A percentile compares a stretch with the other conserved stretches of the same genome.
These are phyloP conservation scores for Wallacemonas sp. DNA, from an alignment of 208 protist genomes.

Conservation along the genomic window DNA sequence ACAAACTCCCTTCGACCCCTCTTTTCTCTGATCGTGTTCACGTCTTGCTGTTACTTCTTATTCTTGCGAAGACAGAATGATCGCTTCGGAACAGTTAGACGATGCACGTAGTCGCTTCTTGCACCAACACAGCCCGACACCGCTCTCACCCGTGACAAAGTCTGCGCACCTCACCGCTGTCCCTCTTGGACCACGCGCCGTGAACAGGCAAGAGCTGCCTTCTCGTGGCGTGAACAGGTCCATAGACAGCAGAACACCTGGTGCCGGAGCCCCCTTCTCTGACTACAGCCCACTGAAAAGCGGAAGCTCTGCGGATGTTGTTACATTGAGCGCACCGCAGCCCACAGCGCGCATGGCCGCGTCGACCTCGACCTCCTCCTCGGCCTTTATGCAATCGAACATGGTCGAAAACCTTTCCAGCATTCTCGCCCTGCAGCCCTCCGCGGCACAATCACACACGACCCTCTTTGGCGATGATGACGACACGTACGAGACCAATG, in stretches of 20 bases:
- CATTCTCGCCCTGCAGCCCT: constrained; percentile 8
- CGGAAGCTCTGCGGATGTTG: not conserved
- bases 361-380: not conserved
- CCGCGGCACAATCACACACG: constrained; percentile 1
- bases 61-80: too few relatives aligned
- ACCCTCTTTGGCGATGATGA: constrained; percentile 1
- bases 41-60: too few relatives aligned
- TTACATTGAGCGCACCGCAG: too few relatives aligned
- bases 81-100: not conserved
- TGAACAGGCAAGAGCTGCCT: too few relatives aligned
- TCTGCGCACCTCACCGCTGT: too few relatives aligned
- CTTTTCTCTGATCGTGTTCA: too few relatives aligned
- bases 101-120: constrained; percentile 4
- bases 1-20: too few relatives aligned
- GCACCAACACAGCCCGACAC: not conserved
- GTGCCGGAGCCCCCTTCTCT: too few relatives aligned
- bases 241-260: too few relatives aligned
- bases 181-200: too few relatives aligned
- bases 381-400: not conserved
- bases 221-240: too few relatives aligned
- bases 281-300: not conserved
- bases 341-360: not conserved
- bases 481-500: not conserved
- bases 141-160: not conserved
- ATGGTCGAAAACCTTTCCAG: constrained; percentile 8